These are phyloP conservation scores for Trametes villosa DNA, from an alignment of 768 basidiomycete species.

Conservation along the genomic window DNA sequence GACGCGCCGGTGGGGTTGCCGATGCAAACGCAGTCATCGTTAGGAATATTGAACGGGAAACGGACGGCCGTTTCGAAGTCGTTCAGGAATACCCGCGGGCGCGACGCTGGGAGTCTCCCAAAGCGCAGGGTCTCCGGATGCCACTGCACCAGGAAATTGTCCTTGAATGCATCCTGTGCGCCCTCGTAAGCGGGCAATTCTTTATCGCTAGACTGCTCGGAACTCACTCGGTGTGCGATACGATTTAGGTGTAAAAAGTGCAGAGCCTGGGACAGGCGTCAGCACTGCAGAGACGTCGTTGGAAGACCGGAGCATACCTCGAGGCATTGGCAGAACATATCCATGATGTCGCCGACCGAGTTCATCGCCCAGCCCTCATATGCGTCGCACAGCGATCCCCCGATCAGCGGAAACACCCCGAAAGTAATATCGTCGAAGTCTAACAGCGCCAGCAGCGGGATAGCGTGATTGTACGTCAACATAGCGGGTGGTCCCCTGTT, in stretches of 20 bases:
- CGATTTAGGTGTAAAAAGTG: neutral
- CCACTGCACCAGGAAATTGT: conserved; percentile 40
- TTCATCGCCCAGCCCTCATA: conserved; percentile 34
- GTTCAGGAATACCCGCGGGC: conserved; percentile 38
- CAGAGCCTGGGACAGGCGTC: neutral
- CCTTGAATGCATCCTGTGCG: conserved; percentile 35
- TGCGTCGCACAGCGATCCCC: conserved; percentile 2
- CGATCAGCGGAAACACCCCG: conserved; percentile 34
- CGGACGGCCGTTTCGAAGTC: conserved; percentile 38
- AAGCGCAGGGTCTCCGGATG: conserved; percentile 34
- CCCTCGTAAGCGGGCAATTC: neutral
- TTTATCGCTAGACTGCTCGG: neutral
- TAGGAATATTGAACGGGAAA: conserved; percentile 29
- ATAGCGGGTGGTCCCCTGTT: conserved; percentile 20
- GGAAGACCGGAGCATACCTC: conserved; percentile 23
- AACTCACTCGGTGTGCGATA: neutral
- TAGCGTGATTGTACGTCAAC: conserved; percentile 31
- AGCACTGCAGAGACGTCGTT: neutral
- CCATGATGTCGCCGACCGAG: conserved; percentile 36
- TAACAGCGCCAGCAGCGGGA: conserved; percentile 35
- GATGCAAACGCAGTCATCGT: conserved; percentile 8
- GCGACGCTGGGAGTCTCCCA: conserved; percentile 15
- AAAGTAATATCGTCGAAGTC: conserved; percentile 35
- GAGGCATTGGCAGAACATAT: conserved; percentile 37
- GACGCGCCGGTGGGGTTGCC: neutral